phyloP scores from a whole-genome alignment of 371 early-diverging fungal species.

The Lichtheimia ramosa region DNA sequence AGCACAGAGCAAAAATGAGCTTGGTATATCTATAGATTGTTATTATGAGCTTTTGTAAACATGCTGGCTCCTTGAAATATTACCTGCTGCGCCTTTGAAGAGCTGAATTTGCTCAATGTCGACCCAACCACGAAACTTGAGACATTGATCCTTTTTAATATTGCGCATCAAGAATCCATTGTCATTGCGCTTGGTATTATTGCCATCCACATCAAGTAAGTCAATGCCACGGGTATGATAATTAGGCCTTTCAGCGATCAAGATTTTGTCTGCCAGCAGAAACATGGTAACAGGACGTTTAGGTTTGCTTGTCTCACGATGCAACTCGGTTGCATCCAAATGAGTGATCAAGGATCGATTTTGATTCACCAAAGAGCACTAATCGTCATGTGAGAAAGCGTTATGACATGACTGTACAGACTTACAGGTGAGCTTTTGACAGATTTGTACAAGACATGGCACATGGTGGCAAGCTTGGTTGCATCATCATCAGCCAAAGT shows the following conservation, averaged over 20 bases:
- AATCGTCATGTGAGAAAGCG: slow-evolving; percentile 3
- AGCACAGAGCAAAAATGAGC: slow-evolving; percentile 37
- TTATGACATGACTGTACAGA: not conserved
- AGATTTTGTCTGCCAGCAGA: slow-evolving; percentile 42
- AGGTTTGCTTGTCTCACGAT: slow-evolving; percentile 25
- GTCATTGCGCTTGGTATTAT: not conserved
- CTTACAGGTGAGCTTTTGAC: slow-evolving; percentile 45
- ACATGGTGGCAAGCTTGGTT: slow-evolving; percentile 44
- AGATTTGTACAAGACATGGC: slow-evolving; percentile 32
- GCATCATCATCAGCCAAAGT: slow-evolving; percentile 45
- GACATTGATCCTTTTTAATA: slow-evolving; percentile 15
- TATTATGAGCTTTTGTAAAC: not conserved
- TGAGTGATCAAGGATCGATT: slow-evolving; percentile 36
- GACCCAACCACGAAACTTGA: slow-evolving; percentile 52
- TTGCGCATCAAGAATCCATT: slow-evolving; percentile 9
- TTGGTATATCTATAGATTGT: slow-evolving; percentile 30
- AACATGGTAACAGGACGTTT: slow-evolving; percentile 40
- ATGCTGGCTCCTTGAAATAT: too few species aligned
- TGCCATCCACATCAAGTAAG: slow-evolving; percentile 15
- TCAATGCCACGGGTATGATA: slow-evolving; percentile 24
- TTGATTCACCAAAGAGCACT: slow-evolving; percentile 44
- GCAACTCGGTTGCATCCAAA: slow-evolving; percentile 44
- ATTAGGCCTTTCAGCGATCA: slow-evolving; percentile 43
- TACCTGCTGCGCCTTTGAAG: slow-evolving; percentile 46
- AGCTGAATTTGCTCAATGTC: slow-evolving; percentile 43